Conservation (phyloP, 2,329 filamentous ascomycete species). For the Microsporum canis region DNA sequence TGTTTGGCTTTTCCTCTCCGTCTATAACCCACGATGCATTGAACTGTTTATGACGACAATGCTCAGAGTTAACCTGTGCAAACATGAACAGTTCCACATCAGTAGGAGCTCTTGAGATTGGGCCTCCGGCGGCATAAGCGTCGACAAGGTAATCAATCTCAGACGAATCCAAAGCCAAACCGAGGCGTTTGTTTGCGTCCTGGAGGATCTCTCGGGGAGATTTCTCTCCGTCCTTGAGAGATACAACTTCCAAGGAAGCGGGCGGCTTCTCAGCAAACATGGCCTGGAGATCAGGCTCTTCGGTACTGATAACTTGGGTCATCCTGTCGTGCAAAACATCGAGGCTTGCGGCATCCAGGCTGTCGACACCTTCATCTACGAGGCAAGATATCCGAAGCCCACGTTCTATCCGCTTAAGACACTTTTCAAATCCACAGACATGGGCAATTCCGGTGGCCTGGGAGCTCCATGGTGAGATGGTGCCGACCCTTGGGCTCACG, state of each 20-base stretch:
- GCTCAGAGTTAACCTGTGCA: conserved; percentile 96
- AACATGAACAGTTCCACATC: conserved; percentile 99
- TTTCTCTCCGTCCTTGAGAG: conserved; percentile 55
- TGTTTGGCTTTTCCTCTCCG: conserved; percentile 64
- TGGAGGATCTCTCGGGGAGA: conserved; percentile 61
- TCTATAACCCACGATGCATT: conserved; percentile 96
- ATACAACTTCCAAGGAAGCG: conserved; percentile 59
- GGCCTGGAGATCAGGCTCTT: conserved; percentile 54
- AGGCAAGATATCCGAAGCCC: conserved; percentile 63
- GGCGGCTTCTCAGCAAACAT: conserved; percentile 68
- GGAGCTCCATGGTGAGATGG: conserved; percentile 91
- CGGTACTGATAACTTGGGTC: conserved; percentile 68
- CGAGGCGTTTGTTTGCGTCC: conserved; percentile 71
- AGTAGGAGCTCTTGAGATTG: conserved; percentile 53
- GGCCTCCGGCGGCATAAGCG: conserved; percentile 55
- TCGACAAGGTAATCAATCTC: conserved; percentile 94
- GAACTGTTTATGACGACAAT: conserved; percentile 83
- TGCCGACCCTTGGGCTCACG: conserved; percentile 66
- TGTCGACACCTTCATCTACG: conserved; percentile 47
- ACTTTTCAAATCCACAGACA: conserved; percentile 68
- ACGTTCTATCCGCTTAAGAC: conserved; percentile 70
- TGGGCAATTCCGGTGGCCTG: conserved; percentile 89
- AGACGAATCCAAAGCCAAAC: conserved; percentile 72
- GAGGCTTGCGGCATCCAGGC: conserved; percentile 44
- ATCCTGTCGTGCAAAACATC: conserved; percentile 81